Conservation (phyloP, 1,284 basidiomycete genomes). For the Cutaneotrichosporon curvatum region DNA sequence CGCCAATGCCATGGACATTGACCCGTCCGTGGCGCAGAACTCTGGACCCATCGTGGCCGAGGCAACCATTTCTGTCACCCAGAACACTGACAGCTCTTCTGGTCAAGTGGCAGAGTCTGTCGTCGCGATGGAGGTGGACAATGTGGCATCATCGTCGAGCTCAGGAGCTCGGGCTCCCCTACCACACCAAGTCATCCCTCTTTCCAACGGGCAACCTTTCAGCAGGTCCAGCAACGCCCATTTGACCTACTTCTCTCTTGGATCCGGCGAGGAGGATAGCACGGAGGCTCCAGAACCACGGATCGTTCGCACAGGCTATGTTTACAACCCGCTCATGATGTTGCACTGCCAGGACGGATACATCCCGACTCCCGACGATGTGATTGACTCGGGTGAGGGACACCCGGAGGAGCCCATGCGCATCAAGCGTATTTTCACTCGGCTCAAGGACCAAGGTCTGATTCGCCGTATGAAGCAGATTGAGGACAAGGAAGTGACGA, state of each 20-base stretch:
- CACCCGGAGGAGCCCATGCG: conserved; percentile 88
- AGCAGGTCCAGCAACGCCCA: not conserved
- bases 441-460: conserved; percentile 58
- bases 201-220: not conserved
- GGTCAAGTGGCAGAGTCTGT: too few species aligned
- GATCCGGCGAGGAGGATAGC: not conserved
- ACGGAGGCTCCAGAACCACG: not conserved
- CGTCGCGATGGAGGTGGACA: too few species aligned
- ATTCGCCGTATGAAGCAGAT: conserved; percentile 69
- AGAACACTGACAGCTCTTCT: too few species aligned
- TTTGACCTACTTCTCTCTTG: not conserved
- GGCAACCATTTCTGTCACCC: too few species aligned
- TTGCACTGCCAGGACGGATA: conserved; percentile 54
- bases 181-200: not conserved
- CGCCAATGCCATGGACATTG: conserved; percentile 21
- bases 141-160: too few species aligned
- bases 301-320: conserved; percentile 59
- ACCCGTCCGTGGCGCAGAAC: conserved; percentile 4
- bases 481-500: conserved; percentile 63
- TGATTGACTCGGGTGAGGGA: conserved; percentile 35
- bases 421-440: conserved; percentile 69
- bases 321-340: conserved; percentile 84
- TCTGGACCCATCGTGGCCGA: not conserved
- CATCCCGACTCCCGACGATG: conserved; percentile 47
- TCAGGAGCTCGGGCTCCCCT: not conserved